Percentiles rank a stretch among this genome's conserved stretches.
These are phyloP conservation scores for Lachnellula hyalina DNA, from an alignment of 2,329 filamentous ascomycete species.

Conservation along the genomic window DNA sequence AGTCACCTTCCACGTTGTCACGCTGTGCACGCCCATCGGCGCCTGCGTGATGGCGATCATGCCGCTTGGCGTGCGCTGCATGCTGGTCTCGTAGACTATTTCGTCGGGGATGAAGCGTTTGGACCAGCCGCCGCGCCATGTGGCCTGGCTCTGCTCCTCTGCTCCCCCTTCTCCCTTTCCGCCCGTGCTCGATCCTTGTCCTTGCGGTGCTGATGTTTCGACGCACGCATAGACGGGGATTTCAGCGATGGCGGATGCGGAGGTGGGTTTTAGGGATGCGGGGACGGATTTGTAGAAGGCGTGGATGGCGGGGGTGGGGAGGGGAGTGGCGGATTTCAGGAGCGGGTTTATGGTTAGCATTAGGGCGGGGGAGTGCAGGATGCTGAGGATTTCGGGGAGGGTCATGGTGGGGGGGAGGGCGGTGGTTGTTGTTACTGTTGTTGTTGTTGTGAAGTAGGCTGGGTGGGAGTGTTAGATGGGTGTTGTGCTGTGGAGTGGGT, in stretches of 20 bases:
- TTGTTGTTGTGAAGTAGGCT: slow-evolving; percentile 23
- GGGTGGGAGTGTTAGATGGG: not conserved
- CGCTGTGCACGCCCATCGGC: slow-evolving; percentile 36
- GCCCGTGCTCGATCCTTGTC: slow-evolving; percentile 44
- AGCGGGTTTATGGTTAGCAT: slow-evolving; percentile 88
- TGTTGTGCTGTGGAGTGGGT: not conserved
- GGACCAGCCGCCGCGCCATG: slow-evolving; percentile 69
- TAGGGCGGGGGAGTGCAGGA: slow-evolving; percentile 69
- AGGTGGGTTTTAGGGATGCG: slow-evolving; percentile 3
- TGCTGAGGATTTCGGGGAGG: slow-evolving; percentile 61
- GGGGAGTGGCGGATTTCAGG: slow-evolving; percentile 31
- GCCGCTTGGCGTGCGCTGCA: slow-evolving; percentile 19
- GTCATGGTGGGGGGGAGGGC: slow-evolving; percentile 63
- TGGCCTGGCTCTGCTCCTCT: slow-evolving; percentile 22
- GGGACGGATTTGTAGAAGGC: slow-evolving; percentile 55
- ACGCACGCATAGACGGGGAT: slow-evolving; percentile 23
- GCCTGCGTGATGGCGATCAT: slow-evolving; percentile 28
- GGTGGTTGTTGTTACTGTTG: slow-evolving; percentile 49
- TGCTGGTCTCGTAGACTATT: slow-evolving; percentile 22
- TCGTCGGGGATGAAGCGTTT: slow-evolving; percentile 24
- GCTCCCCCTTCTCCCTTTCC: slow-evolving; percentile 67
- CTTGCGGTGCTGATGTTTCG: slow-evolving; percentile 6
- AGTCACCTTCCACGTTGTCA: slow-evolving; percentile 65
- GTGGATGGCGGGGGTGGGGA: slow-evolving; percentile 28
- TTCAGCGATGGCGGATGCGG: not conserved